A percentile compares a stretch with the other conserved stretches of the same genome.
Conservation (phyloP, 2,329 filamentous ascomycete genomes). For the Fusarium setosum region DNA sequence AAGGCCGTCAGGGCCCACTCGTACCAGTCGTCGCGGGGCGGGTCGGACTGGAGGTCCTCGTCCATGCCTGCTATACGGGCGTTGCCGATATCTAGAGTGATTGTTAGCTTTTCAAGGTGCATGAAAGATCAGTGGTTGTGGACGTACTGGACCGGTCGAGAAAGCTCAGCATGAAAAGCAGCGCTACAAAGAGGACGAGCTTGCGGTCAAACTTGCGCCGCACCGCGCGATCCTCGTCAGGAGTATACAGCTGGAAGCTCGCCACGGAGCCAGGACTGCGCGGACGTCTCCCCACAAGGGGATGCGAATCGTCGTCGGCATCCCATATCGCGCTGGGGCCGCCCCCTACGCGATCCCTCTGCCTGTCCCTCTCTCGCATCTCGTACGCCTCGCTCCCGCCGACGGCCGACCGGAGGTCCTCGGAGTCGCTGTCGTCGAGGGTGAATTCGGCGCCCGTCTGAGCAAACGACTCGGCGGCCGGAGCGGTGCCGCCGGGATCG, state of each 20-base stretch:
- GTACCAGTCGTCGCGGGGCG: slow-evolving; percentile 62
- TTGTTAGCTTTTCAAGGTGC: neutral
- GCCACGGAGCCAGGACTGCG: slow-evolving; percentile 47
- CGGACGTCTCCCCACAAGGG: slow-evolving; percentile 34
- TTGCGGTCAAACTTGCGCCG: slow-evolving; percentile 80
- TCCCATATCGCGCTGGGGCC: slow-evolving; percentile 31
- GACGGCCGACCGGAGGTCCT: slow-evolving; percentile 48
- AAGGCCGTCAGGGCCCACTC: slow-evolving; percentile 71
- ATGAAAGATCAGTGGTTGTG: neutral
- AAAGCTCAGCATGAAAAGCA: slow-evolving; percentile 88
- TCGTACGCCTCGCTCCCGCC: slow-evolving; percentile 49
- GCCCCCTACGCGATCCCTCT: slow-evolving; percentile 9
- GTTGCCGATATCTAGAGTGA: slow-evolving; percentile 66
- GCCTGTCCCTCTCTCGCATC: slow-evolving; percentile 38
- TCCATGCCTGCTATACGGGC: slow-evolving; percentile 74
- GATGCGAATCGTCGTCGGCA: slow-evolving; percentile 34
- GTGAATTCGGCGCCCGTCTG: slow-evolving; percentile 52
- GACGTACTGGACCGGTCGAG: slow-evolving; percentile 85
- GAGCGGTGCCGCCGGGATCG: slow-evolving; percentile 32
- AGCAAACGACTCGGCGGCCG: slow-evolving; percentile 50
- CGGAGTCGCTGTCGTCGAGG: slow-evolving; percentile 50
- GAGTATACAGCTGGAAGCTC: slow-evolving; percentile 58
- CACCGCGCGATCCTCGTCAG: slow-evolving; percentile 78
- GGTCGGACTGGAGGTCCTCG: slow-evolving; percentile 65
- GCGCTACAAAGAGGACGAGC: slow-evolving; percentile 82